Conservation (phyloP, 495 filamentous ascomycete species). For the Lasiosphaeria miniovina region DNA sequence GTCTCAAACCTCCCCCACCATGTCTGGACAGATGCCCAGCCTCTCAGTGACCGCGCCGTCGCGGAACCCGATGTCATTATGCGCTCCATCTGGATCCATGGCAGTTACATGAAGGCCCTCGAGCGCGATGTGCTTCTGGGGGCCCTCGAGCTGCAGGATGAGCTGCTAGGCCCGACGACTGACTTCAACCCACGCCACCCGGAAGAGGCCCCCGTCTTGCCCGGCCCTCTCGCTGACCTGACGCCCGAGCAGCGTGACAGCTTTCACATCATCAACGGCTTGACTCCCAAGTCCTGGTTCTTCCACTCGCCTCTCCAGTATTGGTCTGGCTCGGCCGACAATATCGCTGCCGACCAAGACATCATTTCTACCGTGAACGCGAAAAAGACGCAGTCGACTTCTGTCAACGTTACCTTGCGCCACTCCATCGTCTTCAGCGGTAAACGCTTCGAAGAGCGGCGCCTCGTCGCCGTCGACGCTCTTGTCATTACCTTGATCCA, state of each 20-base stretch:
- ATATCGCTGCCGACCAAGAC: conserved; percentile 54
- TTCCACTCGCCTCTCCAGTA: conserved; percentile 74
- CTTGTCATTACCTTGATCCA: conserved; percentile 72
- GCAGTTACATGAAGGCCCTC: conserved; percentile 68
- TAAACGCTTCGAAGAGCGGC: conserved; percentile 60
- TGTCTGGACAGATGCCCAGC: conserved; percentile 71
- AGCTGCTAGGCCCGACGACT: conserved; percentile 51
- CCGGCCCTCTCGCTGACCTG: conserved; percentile 27
- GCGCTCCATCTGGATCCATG: conserved; percentile 57
- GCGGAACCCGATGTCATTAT: conserved; percentile 52
- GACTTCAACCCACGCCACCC: conserved; percentile 47
- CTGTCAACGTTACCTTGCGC: conserved; percentile 64
- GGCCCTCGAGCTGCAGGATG: conserved; percentile 62
- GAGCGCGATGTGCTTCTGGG: conserved; percentile 56
- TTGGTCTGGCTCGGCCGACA: conserved; percentile 61
- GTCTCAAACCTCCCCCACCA: conserved; percentile 64
- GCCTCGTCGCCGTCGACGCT: conserved; percentile 64
- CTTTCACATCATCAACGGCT: conserved; percentile 49
- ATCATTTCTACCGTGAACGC: conserved; percentile 63
- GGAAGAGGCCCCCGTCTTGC: conserved; percentile 6
- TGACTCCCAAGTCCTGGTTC: conserved; percentile 55
- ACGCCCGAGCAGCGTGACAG: conserved; percentile 43
- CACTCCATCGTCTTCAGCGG: conserved; percentile 74
- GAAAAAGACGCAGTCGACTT: conserved; percentile 49
- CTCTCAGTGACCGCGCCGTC: conserved; percentile 40